Percentiles rank a stretch among this genome's conserved stretches.
Conservation (phyloP, 768 basidiomycete genomes). For the Tulasnella sp. region DNA sequence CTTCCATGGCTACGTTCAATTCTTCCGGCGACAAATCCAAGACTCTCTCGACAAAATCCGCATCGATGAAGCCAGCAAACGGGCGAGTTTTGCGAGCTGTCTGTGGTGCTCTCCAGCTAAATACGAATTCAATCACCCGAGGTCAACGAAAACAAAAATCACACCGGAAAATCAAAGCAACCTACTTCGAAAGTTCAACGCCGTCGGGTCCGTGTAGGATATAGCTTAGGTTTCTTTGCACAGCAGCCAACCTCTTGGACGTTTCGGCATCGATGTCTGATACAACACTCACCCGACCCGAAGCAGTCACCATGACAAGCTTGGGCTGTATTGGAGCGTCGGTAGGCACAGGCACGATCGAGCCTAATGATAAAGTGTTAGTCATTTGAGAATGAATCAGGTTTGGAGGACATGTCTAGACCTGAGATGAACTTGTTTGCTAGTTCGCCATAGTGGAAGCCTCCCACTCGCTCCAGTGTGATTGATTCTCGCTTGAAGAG, state of each 20-base stretch:
- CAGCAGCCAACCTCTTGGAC: constrained; percentile 56
- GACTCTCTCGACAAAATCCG: constrained; percentile 75
- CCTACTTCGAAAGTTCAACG: constrained; percentile 58
- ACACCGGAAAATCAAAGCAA: neutral
- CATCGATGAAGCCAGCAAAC: constrained; percentile 79
- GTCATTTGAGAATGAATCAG: neutral
- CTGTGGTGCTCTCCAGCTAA: constrained; percentile 68
- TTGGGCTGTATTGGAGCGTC: constrained; percentile 48
- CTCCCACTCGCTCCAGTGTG: constrained; percentile 59
- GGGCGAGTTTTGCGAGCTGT: constrained; percentile 50
- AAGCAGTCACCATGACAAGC: constrained; percentile 70
- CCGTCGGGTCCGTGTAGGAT: constrained; percentile 53
- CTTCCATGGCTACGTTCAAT: constrained; percentile 53
- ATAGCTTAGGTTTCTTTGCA: constrained; percentile 70
- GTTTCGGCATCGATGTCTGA: constrained; percentile 54
- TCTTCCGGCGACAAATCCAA: constrained; percentile 43
- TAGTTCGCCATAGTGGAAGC: constrained; percentile 69
- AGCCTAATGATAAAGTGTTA: constrained; percentile 43
- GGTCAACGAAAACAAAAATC: neutral
- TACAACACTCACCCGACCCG: constrained; percentile 74
- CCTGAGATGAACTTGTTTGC: constrained; percentile 72
- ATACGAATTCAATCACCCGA: neutral
- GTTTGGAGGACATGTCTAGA: constrained; percentile 33
- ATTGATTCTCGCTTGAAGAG: constrained; percentile 52
- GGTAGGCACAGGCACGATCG: constrained; percentile 45